These are phyloP conservation scores for Rubus parviflorus DNA, from an alignment of 306 rosid genomes.

Conservation along the genomic window DNA sequence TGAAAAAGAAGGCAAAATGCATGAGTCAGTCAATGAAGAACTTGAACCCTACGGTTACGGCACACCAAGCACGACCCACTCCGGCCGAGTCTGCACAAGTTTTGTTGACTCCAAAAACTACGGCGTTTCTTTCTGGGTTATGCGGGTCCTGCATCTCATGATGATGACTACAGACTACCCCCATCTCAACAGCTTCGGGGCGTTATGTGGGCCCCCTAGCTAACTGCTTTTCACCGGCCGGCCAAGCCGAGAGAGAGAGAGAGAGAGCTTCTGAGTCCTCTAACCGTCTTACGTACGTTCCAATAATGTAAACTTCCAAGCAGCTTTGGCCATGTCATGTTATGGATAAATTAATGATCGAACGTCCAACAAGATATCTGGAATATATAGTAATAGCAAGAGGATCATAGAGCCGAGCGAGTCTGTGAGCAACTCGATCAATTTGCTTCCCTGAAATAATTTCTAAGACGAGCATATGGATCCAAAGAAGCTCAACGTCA, in stretches of 20 bases:
- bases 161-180: background rate
- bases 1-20: background rate
- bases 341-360: too few relatives aligned
- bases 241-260: background rate
- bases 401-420: too few relatives aligned
- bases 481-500: too few relatives aligned
- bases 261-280: background rate
- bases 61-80: conserved; percentile 55
- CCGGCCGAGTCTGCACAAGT: conserved; percentile 15
- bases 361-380: too few relatives aligned
- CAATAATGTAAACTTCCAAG: background rate
- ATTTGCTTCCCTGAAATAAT: too few relatives aligned
- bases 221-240: conserved; percentile 16
- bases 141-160: background rate
- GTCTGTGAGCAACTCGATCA: too few relatives aligned
- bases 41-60: conserved; percentile 35
- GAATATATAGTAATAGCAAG: too few relatives aligned
- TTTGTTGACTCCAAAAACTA: conserved; percentile 31
- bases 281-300: background rate
- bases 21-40: conserved; percentile 31
- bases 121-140: background rate
- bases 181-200: conserved; percentile 5
- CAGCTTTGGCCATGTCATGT: background rate
- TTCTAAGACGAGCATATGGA: too few relatives aligned
- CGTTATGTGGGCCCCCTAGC: conserved; percentile 10